Conservation (phyloP, 1,284 basidiomycete species). For the Lentinus polychrous region DNA sequence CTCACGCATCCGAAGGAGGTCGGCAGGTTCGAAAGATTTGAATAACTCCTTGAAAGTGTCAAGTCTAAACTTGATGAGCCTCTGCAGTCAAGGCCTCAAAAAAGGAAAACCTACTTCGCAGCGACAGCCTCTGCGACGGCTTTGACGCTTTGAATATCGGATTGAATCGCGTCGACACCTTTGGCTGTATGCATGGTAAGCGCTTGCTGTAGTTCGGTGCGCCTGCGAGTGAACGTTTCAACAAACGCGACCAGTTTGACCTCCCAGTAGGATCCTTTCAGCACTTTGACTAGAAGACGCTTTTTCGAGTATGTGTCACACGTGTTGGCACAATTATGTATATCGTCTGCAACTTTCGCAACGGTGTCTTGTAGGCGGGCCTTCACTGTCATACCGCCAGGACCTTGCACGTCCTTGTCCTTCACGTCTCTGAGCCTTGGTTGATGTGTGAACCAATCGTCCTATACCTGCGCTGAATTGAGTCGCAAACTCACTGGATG, state of each 20-base stretch:
- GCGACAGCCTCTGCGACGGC: conserved; percentile 15
- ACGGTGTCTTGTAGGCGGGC: conserved; percentile 17
- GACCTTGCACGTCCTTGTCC: conserved; percentile 13
- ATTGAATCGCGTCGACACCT: conserved; percentile 26
- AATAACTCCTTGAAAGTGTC: conserved; percentile 14
- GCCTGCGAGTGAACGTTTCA: conserved; percentile 26
- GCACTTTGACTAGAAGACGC: conserved; percentile 27
- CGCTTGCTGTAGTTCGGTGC: conserved; percentile 25
- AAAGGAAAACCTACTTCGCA: conserved; percentile 12
- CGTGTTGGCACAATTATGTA: conserved; percentile 24
- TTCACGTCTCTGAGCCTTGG: conserved; percentile 15
- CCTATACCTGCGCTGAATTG: conserved; percentile 1
- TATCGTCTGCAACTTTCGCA: conserved; percentile 21
- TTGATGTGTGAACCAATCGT: no score
- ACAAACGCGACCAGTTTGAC: conserved; percentile 27
- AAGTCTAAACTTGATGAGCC: conserved; percentile 3
- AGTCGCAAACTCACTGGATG: conserved; percentile 28
- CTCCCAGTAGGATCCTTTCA: conserved; percentile 33
- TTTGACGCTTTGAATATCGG: conserved; percentile 17
- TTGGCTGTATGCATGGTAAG: conserved; percentile 28
- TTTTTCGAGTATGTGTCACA: conserved; percentile 29
- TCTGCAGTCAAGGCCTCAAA: background rate
- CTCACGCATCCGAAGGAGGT: conserved; percentile 11
- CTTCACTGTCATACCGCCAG: conserved; percentile 17
- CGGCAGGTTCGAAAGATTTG: conserved; percentile 9